Base-by-base conservation (phyloP, 2,329 filamentous ascomycete genomes). In the Sphaerulina musiva region DNA sequence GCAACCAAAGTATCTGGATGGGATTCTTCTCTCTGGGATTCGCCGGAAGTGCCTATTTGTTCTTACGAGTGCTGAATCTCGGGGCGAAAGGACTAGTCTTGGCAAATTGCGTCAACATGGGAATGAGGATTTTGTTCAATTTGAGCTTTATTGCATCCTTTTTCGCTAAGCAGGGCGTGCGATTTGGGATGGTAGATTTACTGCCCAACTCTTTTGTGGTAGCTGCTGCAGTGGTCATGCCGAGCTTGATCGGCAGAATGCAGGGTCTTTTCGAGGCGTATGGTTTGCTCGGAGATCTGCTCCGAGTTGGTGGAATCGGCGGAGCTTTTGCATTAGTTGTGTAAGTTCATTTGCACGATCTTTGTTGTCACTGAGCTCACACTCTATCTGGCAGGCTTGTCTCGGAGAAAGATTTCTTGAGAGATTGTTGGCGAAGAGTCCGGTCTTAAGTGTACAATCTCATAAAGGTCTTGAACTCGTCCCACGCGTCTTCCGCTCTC, bases 21-120 rank as follows among this genome's bases (percentile, higher is more conserved):
- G 80, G 81, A 3, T 78, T 73, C 1, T 96, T 95, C 68, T 95
- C 89, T 2, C 74, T 79, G 6, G 80, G 81, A 1, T 97, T 96
- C 69, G 87, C 82, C 0, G 73, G 75, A 0, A 83, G 86, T 0
- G 89, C 90, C 1, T 95, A 84, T 64, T 59, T 90, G 5, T 87
- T 89, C 60, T 77, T 98, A 59, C 75, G 78, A n/a, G 72, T 89
- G 8, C 70, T 87, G 23, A 75, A 78, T 6, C 73, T 87, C 57
- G 93, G 90, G 0, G 91, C 90, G 0, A 76, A 79, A 41, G 93
- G 93, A 0, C 74, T 98, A 42, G 89, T 98, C 0, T 79, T 82
- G 61, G 91, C 91, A 48, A 98, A 97, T 69, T 84, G 81, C 44
- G 81, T 95, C 63, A 97, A 96, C 68, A 95, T 98, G 91, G 72